These are phyloP conservation scores for Lactuca saligna DNA, from an alignment of 129 eudicot genomes.

Conservation along the genomic window DNA sequence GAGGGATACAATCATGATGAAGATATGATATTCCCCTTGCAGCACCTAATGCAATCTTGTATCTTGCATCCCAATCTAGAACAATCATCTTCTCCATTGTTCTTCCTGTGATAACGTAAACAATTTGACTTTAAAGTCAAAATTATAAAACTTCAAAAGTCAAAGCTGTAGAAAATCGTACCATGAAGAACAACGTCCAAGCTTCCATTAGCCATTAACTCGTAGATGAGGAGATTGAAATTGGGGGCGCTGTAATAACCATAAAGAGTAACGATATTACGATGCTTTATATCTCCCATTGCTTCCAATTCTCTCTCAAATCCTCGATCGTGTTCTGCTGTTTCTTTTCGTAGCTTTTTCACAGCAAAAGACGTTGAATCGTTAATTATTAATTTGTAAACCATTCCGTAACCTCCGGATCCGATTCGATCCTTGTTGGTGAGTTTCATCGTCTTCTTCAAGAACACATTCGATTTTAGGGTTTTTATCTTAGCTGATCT, in stretches of 20 bases:
- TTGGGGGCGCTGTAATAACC: constrained; percentile 81
- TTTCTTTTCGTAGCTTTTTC: constrained; percentile 67
- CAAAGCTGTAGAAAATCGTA: constrained; percentile 30
- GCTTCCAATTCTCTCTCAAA: constrained; percentile 94
- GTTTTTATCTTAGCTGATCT: constrained; percentile 62
- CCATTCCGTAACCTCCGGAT: constrained; percentile 87
- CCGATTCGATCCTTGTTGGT: constrained; percentile 88
- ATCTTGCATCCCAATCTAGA: constrained; percentile 82
- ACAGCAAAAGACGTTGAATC: constrained; percentile 65
- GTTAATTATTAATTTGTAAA: constrained; percentile 58
- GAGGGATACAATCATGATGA: constrained; percentile 95
- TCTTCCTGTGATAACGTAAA: constrained; percentile 49
- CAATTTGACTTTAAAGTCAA: constrained; percentile 21
- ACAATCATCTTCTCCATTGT: constrained; percentile 28
- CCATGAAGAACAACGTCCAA: constrained; percentile 74
- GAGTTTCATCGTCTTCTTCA: constrained; percentile 71
- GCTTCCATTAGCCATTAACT: constrained; percentile 94
- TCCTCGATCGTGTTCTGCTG: constrained; percentile 79
- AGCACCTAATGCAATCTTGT: constrained; percentile 91
- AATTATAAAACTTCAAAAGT: neutral
- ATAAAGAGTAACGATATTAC: constrained; percentile 71
- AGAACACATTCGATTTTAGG: constrained; percentile 52
- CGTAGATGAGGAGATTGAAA: constrained; percentile 81
- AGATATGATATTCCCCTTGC: constrained; percentile 95
- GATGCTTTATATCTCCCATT: constrained; percentile 91